A percentile compares a stretch with the other conserved stretches of the same genome.
These are phyloP conservation scores for Trichophaea hybrida DNA, from an alignment of 2,329 filamentous ascomycete species.

Conservation along the genomic window DNA sequence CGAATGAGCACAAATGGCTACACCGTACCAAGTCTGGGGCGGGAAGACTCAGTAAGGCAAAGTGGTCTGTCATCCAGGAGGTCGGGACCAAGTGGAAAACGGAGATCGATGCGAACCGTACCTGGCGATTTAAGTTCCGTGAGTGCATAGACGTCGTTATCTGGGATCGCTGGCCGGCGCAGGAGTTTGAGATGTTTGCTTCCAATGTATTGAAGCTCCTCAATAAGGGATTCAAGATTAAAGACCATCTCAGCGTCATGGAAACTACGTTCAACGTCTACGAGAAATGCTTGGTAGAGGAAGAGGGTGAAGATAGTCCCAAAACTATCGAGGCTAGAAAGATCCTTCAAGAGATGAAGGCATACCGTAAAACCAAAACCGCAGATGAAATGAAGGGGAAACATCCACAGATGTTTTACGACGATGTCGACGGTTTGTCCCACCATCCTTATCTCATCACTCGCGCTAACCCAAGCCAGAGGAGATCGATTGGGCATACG, in stretches of 20 bases:
- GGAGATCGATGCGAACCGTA: conserved; percentile 3
- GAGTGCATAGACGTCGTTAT: conserved; percentile 13
- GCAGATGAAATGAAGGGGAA: not conserved
- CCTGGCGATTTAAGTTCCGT: conserved; percentile 9
- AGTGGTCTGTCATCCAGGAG: conserved; percentile 2
- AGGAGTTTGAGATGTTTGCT: not conserved
- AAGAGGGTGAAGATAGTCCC: conserved; percentile 5
- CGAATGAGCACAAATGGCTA: conserved; percentile 10
- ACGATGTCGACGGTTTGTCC: not conserved
- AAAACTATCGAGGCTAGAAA: conserved; percentile 3
- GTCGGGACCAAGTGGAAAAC: conserved; percentile 6
- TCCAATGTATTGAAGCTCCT: not conserved
- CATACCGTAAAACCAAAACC: not conserved
- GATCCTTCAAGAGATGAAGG: not conserved
- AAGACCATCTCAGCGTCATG: conserved; percentile 8
- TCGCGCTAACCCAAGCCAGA: too few species aligned
- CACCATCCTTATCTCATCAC: too few species aligned
- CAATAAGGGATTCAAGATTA: conserved; percentile 11
- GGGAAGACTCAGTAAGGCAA: conserved; percentile 3
- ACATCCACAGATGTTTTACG: not conserved
- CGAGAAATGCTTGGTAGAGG: conserved; percentile 3
- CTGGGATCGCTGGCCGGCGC: conserved; percentile 10
- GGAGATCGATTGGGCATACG: not conserved
- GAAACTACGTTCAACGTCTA: conserved; percentile 8
- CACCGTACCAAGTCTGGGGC: conserved; percentile 6